phyloP scores from a whole-genome alignment of 2,329 filamentous ascomycete species.

The Colletotrichum limetticola region DNA sequence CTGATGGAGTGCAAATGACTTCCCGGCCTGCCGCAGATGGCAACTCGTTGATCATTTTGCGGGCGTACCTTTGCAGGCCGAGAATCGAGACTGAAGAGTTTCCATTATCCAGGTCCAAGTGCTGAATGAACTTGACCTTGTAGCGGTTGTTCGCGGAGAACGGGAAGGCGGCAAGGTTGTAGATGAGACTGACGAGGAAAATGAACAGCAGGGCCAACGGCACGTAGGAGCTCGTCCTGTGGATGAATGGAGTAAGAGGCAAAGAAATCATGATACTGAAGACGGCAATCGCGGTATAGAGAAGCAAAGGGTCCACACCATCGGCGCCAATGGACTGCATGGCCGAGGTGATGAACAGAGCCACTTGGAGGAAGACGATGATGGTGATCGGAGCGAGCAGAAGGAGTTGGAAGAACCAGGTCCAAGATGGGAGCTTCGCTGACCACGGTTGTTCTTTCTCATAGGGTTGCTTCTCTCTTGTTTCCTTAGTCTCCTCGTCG shows the following conservation, averaged over 20 bases:
- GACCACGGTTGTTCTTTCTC: conserved; percentile 89
- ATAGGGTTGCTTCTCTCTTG: conserved; percentile 55
- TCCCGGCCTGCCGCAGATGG: conserved; percentile 75
- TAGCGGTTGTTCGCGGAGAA: conserved; percentile 83
- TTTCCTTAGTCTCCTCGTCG: conserved; percentile 45
- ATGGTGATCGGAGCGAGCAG: conserved; percentile 82
- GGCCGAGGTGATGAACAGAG: conserved; percentile 76
- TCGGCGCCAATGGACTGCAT: conserved; percentile 86
- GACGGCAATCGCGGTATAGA: conserved; percentile 76
- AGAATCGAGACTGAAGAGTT: conserved; percentile 76
- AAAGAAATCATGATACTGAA: conserved; percentile 78
- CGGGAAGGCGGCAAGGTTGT: conserved; percentile 88
- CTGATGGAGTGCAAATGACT: conserved; percentile 61
- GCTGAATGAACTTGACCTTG: conserved; percentile 89
- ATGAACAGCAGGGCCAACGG: conserved; percentile 80
- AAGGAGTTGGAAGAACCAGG: conserved; percentile 89
- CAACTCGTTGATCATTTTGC: conserved; percentile 73
- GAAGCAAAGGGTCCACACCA: conserved; percentile 76
- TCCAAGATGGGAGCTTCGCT: conserved; percentile 79
- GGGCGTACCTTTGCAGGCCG: conserved; percentile 75
- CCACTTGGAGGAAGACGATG: conserved; percentile 81
- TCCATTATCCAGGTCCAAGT: conserved; percentile 75
- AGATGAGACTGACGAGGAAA: conserved; percentile 75
- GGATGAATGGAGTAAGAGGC: conserved; percentile 85
- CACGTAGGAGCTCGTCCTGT: conserved; percentile 85